Evolutionary conservation across 139 green algal genomes (phyloP).

Genomic region (Picochlorum costavermella): DNA sequence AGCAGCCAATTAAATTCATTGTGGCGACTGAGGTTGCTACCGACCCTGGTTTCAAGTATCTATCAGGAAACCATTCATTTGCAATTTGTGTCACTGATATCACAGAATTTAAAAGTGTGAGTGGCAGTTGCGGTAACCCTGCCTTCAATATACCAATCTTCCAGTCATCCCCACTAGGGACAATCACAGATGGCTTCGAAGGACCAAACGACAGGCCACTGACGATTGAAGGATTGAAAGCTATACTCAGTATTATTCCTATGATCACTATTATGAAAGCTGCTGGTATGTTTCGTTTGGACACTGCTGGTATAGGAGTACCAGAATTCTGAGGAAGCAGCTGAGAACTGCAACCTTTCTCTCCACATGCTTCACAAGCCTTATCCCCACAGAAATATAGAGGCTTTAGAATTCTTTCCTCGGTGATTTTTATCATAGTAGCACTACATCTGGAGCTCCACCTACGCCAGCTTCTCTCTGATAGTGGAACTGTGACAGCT

Average conservation of each 20-base stretch:
- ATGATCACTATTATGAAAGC: constrained; percentile 57
- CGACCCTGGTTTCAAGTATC: constrained; percentile 9
- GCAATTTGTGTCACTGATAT: constrained; percentile 64
- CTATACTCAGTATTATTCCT: constrained; percentile 45
- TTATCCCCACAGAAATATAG: too few species aligned
- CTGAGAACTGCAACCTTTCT: too few species aligned
- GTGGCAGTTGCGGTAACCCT: constrained; percentile 40
- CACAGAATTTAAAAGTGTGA: constrained; percentile 70
- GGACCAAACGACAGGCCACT: constrained; percentile 38
- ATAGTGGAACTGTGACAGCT: too few species aligned
- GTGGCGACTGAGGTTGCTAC: constrained; percentile 52
- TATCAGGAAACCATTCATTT: constrained; percentile 45
- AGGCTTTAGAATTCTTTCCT: too few species aligned
- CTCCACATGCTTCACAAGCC: too few species aligned
- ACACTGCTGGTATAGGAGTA: not conserved
- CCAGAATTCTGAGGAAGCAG: not conserved
- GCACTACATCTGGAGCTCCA: too few species aligned
- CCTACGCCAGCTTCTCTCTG: too few species aligned
- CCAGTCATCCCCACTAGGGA: constrained; percentile 26
- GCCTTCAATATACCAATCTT: constrained; percentile 17
- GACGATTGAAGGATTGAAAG: constrained; percentile 23
- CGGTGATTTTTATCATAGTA: too few species aligned
- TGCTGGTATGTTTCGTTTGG: constrained; percentile 26
- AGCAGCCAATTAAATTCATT: constrained; percentile 66
- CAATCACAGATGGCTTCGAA: constrained; percentile 9